phyloP scores from a whole-genome alignment of 2,329 filamentous ascomycete species.

The Colletotrichum falcatum region DNA sequence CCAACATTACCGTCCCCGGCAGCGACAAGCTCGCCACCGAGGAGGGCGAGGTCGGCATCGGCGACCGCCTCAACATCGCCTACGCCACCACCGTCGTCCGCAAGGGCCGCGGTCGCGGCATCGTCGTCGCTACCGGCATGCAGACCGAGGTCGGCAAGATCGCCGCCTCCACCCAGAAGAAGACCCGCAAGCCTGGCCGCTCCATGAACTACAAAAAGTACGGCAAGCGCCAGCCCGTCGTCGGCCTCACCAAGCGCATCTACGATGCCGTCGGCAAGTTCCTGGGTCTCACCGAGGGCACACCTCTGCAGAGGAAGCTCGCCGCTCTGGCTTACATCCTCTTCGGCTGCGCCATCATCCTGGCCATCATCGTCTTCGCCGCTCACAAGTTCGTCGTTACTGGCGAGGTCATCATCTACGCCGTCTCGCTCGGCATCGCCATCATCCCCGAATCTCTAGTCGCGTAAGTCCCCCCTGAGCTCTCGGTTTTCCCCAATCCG shows the following conservation, averaged over 20 bases:
- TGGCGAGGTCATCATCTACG: conserved; percentile 68
- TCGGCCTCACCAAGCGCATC: conserved; percentile 60
- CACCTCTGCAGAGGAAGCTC: conserved; percentile 82
- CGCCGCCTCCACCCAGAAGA: conserved; percentile 66
- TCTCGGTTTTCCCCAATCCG: not conserved
- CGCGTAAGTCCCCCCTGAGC: conserved; percentile 59
- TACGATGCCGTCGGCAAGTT: conserved; percentile 67
- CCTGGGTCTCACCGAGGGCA: conserved; percentile 73
- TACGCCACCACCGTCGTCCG: conserved; percentile 80
- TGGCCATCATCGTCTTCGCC: conserved; percentile 69
- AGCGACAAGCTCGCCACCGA: conserved; percentile 59
- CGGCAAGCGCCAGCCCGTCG: conserved; percentile 61
- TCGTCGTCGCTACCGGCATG: conserved; percentile 81
- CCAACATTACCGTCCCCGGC: conserved; percentile 57
- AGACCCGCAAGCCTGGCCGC: conserved; percentile 66
- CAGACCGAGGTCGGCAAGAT: conserved; percentile 78
- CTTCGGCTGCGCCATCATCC: conserved; percentile 74
- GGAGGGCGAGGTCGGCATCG: conserved; percentile 70
- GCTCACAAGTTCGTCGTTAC: conserved; percentile 65
- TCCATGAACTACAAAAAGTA: conserved; percentile 67
- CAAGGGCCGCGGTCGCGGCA: conserved; percentile 78
- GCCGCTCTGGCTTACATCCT: conserved; percentile 82
- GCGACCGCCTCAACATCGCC: conserved; percentile 79
- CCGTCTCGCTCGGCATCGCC: conserved; percentile 69
- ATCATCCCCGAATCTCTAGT: conserved; percentile 75